Base-by-base conservation (phyloP, 371 early-diverging fungal genomes). In the Mucor mucedo region DNA sequence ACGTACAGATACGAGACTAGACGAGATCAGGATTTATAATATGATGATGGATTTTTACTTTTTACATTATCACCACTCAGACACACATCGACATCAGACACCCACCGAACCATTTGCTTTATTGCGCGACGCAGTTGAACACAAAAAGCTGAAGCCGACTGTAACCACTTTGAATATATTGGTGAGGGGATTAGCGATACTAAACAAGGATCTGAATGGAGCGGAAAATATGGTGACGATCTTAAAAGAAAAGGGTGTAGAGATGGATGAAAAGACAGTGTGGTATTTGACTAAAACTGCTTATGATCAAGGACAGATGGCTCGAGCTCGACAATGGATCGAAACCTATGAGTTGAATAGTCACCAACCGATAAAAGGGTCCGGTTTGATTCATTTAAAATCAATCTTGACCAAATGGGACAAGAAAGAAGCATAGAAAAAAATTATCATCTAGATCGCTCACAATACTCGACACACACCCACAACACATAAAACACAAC, bases 1-100 rank as follows among this genome's bases (percentile, higher is more conserved):
- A 49, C 52, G 29, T 7, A 53, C 49, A 14, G 63, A 60, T 21
- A 47, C 33, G 2, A 30, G 48, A 8, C 38, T 72, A 4, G 33
- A 61, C 11, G 62, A 66, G 4, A 62, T 77, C 13, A 55, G 47
- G 8, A 38, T 75, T 16, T 78, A 82, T 47, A 79, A 79, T 48
- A 69, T 74, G 55, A 77, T 82, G 77, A 78, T 82, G 55, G 73
- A 82, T 42, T 76, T 68, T 27, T 79, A 77, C 52, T 79, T 78
- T 55, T 48, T 71, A 16, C 66, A 75, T 52, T 57, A 70, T n/a
- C 67, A 67, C 57, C 45, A 69, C 9, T 63, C 65, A 28, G 49
- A 68, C 9, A 33, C 16, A 42, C n/a, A 47, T 52, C 58, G 11
- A 35, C 14, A 59, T 30, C 50, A 33, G 4, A 47, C 54, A 35